Conservation (phyloP, 164 flowering plant genomes). For the Sedum album region DNA sequence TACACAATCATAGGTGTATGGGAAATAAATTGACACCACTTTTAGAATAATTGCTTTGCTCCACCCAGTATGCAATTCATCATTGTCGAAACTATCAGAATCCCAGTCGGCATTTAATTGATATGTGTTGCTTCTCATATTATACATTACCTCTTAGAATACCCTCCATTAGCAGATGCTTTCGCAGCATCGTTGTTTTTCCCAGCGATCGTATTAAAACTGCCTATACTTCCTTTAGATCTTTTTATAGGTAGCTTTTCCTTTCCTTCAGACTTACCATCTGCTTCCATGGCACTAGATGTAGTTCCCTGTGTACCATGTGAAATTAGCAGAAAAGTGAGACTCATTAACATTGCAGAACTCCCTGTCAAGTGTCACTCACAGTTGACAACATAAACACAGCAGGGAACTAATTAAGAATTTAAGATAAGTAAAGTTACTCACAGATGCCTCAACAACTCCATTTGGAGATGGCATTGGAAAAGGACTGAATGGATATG, state of each 20-base stretch:
- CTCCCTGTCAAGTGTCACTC: background rate
- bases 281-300: conserved; percentile 49
- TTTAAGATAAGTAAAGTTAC: conserved; percentile 17
- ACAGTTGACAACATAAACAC: background rate
- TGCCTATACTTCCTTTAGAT: conserved; percentile 73
- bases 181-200: conserved; percentile 46
- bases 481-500: conserved; percentile 87
- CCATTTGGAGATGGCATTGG: conserved; percentile 90
- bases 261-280: conserved; percentile 76
- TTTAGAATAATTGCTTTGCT: background rate
- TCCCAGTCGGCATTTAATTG: background rate
- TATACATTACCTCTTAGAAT: conserved; percentile 26
- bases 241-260: conserved; percentile 84
- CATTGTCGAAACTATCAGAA: background rate
- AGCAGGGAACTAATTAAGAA: background rate
- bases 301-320: conserved; percentile 38
- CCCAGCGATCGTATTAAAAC: conserved; percentile 59
- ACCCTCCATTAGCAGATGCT: conserved; percentile 65
- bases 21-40: background rate
- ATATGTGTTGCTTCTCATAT: background rate
- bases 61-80: background rate
- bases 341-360: background rate
- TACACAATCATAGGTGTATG: background rate
- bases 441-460: conserved; percentile 70
- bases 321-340: background rate